Evolutionary conservation across 1,284 basidiomycete species (phyloP), one percentile per base, ranked within the genome.

Genomic region (Rhodotorula sp.): DNA sequence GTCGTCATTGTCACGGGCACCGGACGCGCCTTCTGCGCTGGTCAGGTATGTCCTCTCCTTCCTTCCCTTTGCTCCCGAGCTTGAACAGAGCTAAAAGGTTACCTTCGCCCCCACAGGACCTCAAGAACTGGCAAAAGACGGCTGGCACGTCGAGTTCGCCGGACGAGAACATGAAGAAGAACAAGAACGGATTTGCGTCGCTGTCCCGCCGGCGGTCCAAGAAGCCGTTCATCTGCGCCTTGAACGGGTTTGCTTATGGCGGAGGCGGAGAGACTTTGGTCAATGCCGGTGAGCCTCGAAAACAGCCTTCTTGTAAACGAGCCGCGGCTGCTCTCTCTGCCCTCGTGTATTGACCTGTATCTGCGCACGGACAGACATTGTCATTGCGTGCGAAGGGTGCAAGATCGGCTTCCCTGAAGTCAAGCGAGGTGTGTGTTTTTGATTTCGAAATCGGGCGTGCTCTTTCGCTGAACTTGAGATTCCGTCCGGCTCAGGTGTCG

Each of bases 171-270:
- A 67, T 67, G 65, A 14, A 49, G 38, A 56, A 67, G 48, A 76
- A 85, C 48, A 72, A 82, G 0, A 83, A 90, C 74, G 92, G 91
- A 2, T 93, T 94, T 79, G 92, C 86, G 0, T 86, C 88, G 19
- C 81, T 94, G 64, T 90, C 90, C 47, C 84, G 91, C 2, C 84
- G 85, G 62, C 79, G 79, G 5, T 86, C 86, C 15, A 84, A 82
- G 69, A 93, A 94, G 79, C 90, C 91, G 14, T 86, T 92, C 72
- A 89, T 94, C 63, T 90, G 90, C 26, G 91, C 92, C 4, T 89
- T 93, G 2, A 88, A 89, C 55, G 92, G 92, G 19, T 85, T 87
- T 45, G 88, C 90, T 5, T 89, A 89, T 74, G 92, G 92, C 19
- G 92, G 92, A 7, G 92, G 91, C 2, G 84, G 87, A 56, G 92